These are phyloP conservation scores for Moringa oleifera DNA, from an alignment of 345 rosid species.

Conservation along the genomic window DNA sequence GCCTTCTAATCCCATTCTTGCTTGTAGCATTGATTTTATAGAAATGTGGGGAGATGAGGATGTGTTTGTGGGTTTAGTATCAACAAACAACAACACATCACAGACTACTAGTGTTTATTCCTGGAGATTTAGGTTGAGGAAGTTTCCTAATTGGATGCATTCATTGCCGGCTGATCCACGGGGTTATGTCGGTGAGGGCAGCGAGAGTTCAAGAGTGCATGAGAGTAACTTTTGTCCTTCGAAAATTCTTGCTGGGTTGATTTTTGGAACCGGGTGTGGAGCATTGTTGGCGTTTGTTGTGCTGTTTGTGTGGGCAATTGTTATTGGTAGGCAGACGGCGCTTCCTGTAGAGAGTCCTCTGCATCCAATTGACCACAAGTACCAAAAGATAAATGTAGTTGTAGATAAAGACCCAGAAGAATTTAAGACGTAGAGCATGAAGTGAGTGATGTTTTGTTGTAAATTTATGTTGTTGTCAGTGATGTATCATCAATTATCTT, in stretches of 20 bases:
- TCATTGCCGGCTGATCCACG: conserved; percentile 41
- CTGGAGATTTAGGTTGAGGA: conserved; percentile 41
- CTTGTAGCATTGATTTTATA: conserved; percentile 26
- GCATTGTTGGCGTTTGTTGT: conserved; percentile 34
- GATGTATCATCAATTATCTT: conserved; percentile 5
- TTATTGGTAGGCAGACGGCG: conserved; percentile 23
- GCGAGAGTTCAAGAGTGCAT: conserved; percentile 11
- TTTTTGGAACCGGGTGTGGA: conserved; percentile 38
- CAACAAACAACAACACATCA: conserved; percentile 22
- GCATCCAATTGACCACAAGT: conserved; percentile 29
- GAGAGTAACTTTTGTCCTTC: conserved; percentile 24
- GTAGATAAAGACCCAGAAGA: conserved; percentile 21
- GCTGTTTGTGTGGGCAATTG: conserved; percentile 32
- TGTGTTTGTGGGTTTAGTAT: conserved; percentile 35
- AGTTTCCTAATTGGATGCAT: conserved; percentile 34
- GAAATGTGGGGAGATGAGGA: conserved; percentile 37
- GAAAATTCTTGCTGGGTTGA: conserved; percentile 38
- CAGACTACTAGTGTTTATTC: conserved; percentile 34
- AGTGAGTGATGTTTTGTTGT: conserved; percentile 4
- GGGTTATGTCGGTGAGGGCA: conserved; percentile 6
- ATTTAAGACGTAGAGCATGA: conserved; percentile 11
- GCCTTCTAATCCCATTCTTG: conserved; percentile 34
- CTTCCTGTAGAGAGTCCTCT: conserved; percentile 17
- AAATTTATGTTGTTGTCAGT: conserved; percentile 8
- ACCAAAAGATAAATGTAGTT: conserved; percentile 35